Base-by-base conservation (phyloP, 257 asterid genomes). In the Scutellaria galericulata region DNA sequence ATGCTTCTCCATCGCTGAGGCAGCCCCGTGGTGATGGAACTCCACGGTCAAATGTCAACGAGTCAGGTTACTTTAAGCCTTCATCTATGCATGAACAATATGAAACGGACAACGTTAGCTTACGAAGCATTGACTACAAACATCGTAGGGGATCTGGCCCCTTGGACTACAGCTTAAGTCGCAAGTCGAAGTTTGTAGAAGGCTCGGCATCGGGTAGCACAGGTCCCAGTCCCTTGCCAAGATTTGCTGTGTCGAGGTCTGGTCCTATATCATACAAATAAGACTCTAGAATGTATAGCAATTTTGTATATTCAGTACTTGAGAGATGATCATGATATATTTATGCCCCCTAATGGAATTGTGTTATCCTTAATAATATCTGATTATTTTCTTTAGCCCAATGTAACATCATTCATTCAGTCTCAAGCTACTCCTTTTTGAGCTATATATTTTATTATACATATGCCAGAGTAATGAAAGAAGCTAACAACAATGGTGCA, bases 171-270 rank as follows among this genome's bases (percentile, higher is more conserved):
- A 84, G 91, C 75, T 77, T 82, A 37, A 89, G 87, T 70, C 87
- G 91, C 48, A 95, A 85, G 85, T 27, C 83, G 1, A 92, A 90
- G 74, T 75, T 84, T 27, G 84, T 69, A 1, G 98, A 90, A 68
- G 96, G 98, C 42, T 95, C 99, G 24, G 78, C 97, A 14, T 90
- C 99, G 6, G 81, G 87, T 60, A 88, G 91, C 89, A 89, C 88
- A 9, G 95, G 98, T 24, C 96, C 96, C 31, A 91, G 99, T 71
- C 96, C 97, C 9, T 76, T 94, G 89, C 97, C 99, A 9, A 92
- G 95, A 78, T 92, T 92, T 78, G 97, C 96, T 14, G 87, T 87
- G 75, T 95, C 99, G 11, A 95, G 97, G 77, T 92, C 99, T 13
- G 98, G 97, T 75, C 98, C 99, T 46, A 77, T 92, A 71, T 86